Conservation (phyloP, 306 rosid genomes). For the Hippophae gyantsensis region DNA sequence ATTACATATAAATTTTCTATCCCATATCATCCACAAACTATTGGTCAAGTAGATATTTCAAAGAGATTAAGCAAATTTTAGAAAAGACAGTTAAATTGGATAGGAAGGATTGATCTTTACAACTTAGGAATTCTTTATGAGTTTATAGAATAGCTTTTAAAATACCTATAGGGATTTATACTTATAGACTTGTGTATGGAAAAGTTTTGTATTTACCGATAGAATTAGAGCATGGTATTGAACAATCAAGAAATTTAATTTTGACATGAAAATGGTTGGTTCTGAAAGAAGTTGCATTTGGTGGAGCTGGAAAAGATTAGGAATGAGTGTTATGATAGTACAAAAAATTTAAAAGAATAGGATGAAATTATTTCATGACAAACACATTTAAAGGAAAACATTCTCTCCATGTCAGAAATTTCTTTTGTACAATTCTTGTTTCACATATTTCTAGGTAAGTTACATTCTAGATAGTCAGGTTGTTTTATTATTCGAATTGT, state of each 20-base stretch:
- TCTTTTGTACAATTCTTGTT: not conserved
- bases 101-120: not conserved
- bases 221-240: not conserved
- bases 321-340: slow-evolving; percentile 2
- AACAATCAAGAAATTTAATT: not conserved
- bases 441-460: slow-evolving; percentile 4
- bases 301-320: not conserved
- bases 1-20: not conserved
- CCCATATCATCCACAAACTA: not conserved
- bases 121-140: not conserved
- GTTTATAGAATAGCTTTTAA: not conserved
- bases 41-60: not conserved
- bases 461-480: not conserved
- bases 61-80: not conserved
- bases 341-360: not conserved
- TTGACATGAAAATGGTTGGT: not conserved
- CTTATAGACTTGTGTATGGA: not conserved
- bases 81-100: not conserved
- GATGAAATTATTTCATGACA: not conserved
- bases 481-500: slow-evolving; percentile 5
- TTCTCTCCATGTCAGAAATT: not conserved
- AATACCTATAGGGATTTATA: not conserved
- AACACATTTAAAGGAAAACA: not conserved
- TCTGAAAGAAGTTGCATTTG: not conserved
- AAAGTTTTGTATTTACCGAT: not conserved